Conservation (phyloP, 2,329 filamentous ascomycete species). For the Claviceps sp. region DNA sequence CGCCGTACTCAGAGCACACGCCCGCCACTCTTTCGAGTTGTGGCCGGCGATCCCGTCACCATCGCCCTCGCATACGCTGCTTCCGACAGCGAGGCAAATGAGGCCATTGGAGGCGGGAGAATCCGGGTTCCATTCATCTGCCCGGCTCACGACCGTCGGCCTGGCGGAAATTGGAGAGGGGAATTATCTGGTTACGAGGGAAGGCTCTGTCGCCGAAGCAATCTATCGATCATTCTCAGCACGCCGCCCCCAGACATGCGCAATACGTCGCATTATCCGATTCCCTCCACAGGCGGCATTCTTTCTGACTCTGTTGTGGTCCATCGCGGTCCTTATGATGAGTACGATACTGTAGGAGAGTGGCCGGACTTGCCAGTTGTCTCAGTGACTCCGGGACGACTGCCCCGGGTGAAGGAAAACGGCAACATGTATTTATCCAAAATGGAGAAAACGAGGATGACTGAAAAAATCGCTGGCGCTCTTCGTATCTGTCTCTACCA, state of each 20-base stretch:
- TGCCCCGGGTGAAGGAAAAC: slow-evolving; percentile 57
- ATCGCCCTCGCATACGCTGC: slow-evolving; percentile 43
- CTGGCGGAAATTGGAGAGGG: slow-evolving; percentile 68
- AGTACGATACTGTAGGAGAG: slow-evolving; percentile 41
- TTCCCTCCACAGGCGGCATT: slow-evolving; percentile 56
- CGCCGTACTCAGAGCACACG: slow-evolving; percentile 21
- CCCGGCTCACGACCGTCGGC: slow-evolving; percentile 60
- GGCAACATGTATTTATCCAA: slow-evolving; percentile 59
- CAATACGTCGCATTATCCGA: slow-evolving; percentile 49
- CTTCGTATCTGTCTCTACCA: slow-evolving; percentile 55
- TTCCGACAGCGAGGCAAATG: slow-evolving; percentile 24
- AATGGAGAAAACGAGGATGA: slow-evolving; percentile 57
- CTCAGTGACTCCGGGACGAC: slow-evolving; percentile 56
- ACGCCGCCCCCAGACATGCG: slow-evolving; percentile 41
- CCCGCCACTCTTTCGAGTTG: slow-evolving; percentile 36
- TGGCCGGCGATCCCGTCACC: slow-evolving; percentile 45
- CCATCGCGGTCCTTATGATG: slow-evolving; percentile 56
- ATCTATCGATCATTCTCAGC: slow-evolving; percentile 53
- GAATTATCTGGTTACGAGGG: slow-evolving; percentile 41
- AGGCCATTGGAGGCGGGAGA: slow-evolving; percentile 19
- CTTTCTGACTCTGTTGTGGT: slow-evolving; percentile 60
- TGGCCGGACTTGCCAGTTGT: slow-evolving; percentile 56
- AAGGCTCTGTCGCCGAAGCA: slow-evolving; percentile 61
- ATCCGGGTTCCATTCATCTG: slow-evolving; percentile 52
- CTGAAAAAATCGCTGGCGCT: slow-evolving; percentile 57